A percentile compares a stretch with the other conserved stretches of the same genome.
phyloP scores from a whole-genome alignment of 139 green algal species.

The Picochlorum sp. region DNA sequence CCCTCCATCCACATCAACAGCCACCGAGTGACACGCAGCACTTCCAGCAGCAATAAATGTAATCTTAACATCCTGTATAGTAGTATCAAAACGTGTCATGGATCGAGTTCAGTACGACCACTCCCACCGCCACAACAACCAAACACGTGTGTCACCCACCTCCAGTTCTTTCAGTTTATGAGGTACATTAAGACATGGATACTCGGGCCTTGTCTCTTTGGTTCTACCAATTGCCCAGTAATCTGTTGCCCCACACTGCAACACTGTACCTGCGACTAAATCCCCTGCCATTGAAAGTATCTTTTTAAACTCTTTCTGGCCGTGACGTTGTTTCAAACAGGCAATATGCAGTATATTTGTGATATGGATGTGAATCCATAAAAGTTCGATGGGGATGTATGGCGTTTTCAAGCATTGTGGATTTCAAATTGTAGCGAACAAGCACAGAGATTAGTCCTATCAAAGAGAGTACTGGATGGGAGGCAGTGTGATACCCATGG shows the following conservation, averaged over 20 bases:
- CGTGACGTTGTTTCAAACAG: background rate
- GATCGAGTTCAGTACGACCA: background rate
- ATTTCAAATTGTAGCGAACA: too few species aligned
- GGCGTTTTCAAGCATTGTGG: too few species aligned
- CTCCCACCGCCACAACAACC: background rate
- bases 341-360: background rate
- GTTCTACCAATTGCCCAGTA: constrained; percentile 34
- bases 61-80: constrained; percentile 58
- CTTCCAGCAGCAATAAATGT: constrained; percentile 58
- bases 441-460: too few species aligned
- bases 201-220: constrained; percentile 31
- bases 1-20: constrained; percentile 47
- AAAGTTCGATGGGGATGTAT: too few species aligned
- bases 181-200: constrained; percentile 66
- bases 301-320: constrained; percentile 6
- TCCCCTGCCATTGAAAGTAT: constrained; percentile 29
- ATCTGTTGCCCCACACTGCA: constrained; percentile 71
- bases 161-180: constrained; percentile 55
- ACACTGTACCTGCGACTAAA: constrained; percentile 19
- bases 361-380: background rate
- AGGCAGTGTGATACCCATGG: too few species aligned
- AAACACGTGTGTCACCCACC: constrained; percentile 24
- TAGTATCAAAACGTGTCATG: background rate
- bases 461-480: too few species aligned
- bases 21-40: constrained; percentile 70